Percentiles rank a stretch among this genome's conserved stretches.
Evolutionary conservation across 2,329 filamentous ascomycete genomes (phyloP).

Genomic region (Aulographum hederae): DNA sequence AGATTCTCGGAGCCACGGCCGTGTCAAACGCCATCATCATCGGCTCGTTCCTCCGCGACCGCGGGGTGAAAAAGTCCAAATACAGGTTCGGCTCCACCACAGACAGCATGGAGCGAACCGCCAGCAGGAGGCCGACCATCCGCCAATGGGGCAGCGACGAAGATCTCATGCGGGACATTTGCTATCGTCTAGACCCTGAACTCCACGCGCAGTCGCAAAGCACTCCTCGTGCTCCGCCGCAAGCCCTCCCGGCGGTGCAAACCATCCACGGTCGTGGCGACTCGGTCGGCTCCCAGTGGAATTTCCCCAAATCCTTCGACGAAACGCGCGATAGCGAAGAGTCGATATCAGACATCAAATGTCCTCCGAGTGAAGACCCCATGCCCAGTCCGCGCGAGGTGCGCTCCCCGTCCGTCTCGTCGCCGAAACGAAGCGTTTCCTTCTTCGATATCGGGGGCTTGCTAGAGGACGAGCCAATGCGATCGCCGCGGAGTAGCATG

Average conservation of each 20-base stretch:
- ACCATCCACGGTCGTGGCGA: too few relatives aligned
- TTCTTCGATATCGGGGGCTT: slow-evolving; percentile 78
- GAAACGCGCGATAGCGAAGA: slow-evolving; percentile 10
- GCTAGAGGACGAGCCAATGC: too few relatives aligned
- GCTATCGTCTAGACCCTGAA: slow-evolving; percentile 44
- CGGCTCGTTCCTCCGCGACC: slow-evolving; percentile 80
- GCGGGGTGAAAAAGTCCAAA: slow-evolving; percentile 75
- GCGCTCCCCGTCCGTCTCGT: too few relatives aligned
- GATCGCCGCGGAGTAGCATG: too few relatives aligned
- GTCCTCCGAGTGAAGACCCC: slow-evolving; percentile 13
- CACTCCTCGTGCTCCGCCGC: too few relatives aligned
- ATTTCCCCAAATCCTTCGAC: too few relatives aligned
- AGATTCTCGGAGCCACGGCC: slow-evolving; percentile 73
- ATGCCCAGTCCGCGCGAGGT: slow-evolving; percentile 19
- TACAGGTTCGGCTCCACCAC: slow-evolving; percentile 42
- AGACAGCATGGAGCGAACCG: slow-evolving; percentile 33
- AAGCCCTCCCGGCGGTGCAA: too few relatives aligned
- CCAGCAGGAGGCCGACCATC: slow-evolving; percentile 42
- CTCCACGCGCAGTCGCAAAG: too few relatives aligned
- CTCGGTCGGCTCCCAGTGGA: too few relatives aligned
- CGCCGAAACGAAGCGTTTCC: slow-evolving; percentile 23
- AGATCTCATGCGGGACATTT: slow-evolving; percentile 66
- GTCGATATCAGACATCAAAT: slow-evolving; percentile 9
- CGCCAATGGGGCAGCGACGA: slow-evolving; percentile 79
- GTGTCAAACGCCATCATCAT: slow-evolving; percentile 81